Evolutionary conservation across 148 eudicot species (phyloP), one percentile per base, ranked within the genome.

Genomic region (Salicornia ramosissima): DNA sequence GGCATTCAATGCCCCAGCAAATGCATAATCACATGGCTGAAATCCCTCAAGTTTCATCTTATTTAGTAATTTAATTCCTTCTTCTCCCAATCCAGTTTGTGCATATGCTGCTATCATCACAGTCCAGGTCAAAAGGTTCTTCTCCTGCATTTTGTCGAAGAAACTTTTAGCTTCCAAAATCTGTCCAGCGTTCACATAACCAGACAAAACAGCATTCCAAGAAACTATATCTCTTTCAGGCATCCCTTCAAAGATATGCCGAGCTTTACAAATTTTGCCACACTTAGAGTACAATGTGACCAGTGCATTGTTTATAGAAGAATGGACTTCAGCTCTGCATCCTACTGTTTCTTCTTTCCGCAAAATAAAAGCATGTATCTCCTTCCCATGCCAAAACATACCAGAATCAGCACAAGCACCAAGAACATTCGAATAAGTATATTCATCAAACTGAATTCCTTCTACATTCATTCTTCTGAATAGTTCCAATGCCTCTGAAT

Each of bases 41-140:
- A 79, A 75, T 50, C 83, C 86, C 51, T 87, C 86, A 21, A 60
- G n/a, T 39, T 74, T 84, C 90, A 87, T 87, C 59, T 79, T 80
- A 74, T 75, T 77, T 11, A 87, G 76, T 65, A 84, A 65, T 74
- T 78, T 84, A 29, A 87, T 70, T 34, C 81, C 81, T 74, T 84
- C 86, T 77, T 87, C 90, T 28, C 79, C 88, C 24, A 67, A 73
- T 55, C 90, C 88, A 73, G 62, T 84, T 68, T 84, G 88, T 16
- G 90, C 90, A 64, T 78, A 72, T 40, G 80, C 84, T 31, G 88
- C 77, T 78, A 87, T 84, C 81, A 84, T 84, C 21, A 87, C 75
- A 30, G 85, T 75, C 90, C 90, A 87, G 22, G 83, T 78, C 74
- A 87, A 72, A 65, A 65, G 77, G 72, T 79, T 80, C 72, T 75